Evolutionary conservation across 1,139 yeast species (phyloP).

Genomic region (Scheffersomyces insectosa): DNA sequence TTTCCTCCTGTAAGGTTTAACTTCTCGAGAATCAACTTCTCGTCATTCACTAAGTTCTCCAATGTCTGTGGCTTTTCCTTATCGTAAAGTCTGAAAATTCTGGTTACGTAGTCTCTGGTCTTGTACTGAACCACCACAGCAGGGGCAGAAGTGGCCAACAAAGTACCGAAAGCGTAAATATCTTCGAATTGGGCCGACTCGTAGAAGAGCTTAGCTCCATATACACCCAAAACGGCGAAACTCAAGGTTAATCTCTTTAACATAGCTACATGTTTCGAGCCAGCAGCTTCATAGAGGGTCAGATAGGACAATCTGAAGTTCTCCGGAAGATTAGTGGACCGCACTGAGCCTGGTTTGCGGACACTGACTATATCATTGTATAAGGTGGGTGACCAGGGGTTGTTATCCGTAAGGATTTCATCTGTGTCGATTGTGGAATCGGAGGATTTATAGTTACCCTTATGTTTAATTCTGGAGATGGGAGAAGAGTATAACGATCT

Average conservation of each 20-base stretch:
- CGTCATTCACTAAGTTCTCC: conserved; percentile 60
- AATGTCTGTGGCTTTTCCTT: conserved; percentile 63
- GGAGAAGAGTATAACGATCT: conserved; percentile 7
- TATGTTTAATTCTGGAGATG: conserved; percentile 3
- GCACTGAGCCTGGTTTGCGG: conserved; percentile 20
- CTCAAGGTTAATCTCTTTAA: conserved; percentile 55
- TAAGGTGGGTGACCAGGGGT: conserved; percentile 52
- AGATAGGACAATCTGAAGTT: conserved; percentile 52
- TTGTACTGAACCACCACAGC: conserved; percentile 54
- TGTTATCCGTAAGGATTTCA: conserved; percentile 42
- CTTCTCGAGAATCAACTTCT: conserved; percentile 68
- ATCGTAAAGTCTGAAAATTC: conserved; percentile 71
- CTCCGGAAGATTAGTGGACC: conserved; percentile 34
- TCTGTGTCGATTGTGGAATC: conserved; percentile 45
- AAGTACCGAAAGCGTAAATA: conserved; percentile 47
- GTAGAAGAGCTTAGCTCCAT: conserved; percentile 55
- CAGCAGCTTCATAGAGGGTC: conserved; percentile 59
- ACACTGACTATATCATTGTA: conserved; percentile 39
- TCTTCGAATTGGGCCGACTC: conserved; percentile 61
- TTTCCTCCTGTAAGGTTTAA: conserved; percentile 66
- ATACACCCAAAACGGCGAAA: conserved; percentile 54
- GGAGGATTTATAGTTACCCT: conserved; percentile 24
- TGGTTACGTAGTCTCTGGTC: conserved; percentile 67
- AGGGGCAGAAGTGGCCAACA: conserved; percentile 45
- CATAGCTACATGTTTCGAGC: conserved; percentile 54